These are phyloP conservation scores for Anacardium occidentale DNA, from an alignment of 345 rosid genomes.

Conservation along the genomic window DNA sequence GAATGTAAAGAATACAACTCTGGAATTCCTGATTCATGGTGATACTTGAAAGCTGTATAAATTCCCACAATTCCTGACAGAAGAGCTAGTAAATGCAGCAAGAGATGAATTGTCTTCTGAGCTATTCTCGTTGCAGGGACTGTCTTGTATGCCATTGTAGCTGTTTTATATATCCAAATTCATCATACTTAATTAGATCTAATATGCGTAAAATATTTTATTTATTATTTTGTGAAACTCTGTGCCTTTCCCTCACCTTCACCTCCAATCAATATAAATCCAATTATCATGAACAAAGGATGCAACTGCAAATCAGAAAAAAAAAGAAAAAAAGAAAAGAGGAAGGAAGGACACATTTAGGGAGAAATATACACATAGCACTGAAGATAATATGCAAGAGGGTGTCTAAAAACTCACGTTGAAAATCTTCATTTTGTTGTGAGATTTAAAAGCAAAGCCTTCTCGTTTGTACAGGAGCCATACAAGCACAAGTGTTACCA, in stretches of 20 bases:
- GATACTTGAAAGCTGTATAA: constrained; percentile 40
- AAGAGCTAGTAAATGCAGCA: constrained; percentile 42
- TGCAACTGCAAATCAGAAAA: constrained; percentile 39
- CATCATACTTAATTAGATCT: neutral
- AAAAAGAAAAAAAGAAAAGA: neutral
- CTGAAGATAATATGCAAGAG: neutral
- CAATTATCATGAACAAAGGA: constrained; percentile 51
- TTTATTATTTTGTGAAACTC: neutral
- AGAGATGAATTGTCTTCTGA: constrained; percentile 35
- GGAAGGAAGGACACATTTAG: neutral
- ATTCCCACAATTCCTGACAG: constrained; percentile 41
- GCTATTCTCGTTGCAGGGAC: constrained; percentile 31
- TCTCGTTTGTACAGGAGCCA: constrained; percentile 46
- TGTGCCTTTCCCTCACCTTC: constrained; percentile 36
- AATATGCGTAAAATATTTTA: neutral
- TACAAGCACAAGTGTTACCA: constrained; percentile 45
- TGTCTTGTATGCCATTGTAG: constrained; percentile 53
- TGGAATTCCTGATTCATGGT: constrained; percentile 22
- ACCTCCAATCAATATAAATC: constrained; percentile 49
- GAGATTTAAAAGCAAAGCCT: constrained; percentile 45
- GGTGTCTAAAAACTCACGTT: constrained; percentile 25
- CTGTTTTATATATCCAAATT: constrained; percentile 23
- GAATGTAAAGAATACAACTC: constrained; percentile 44
- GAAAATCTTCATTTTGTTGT: constrained; percentile 37
- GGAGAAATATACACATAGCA: neutral